Percentiles rank a stretch among this genome's conserved stretches.
Conservation (phyloP, 345 rosid genomes). For the Citrus mangshanensis region DNA sequence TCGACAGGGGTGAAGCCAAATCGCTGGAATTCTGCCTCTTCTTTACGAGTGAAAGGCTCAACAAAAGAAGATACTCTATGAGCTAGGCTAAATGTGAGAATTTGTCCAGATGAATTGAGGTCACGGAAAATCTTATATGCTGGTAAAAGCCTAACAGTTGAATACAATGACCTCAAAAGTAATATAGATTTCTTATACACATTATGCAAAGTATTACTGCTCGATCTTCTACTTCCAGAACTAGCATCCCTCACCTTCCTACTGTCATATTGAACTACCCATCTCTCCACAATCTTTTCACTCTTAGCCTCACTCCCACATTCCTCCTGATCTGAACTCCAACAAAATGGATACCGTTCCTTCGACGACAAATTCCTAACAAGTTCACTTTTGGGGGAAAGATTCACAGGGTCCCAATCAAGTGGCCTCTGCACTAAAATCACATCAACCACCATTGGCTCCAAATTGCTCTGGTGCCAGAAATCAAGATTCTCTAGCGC, state of each 20-base stretch:
- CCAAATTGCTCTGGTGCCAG: conserved; percentile 65
- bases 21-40: conserved; percentile 82
- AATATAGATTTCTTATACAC: conserved; percentile 78
- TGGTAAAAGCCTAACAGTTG: conserved; percentile 82
- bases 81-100: conserved; percentile 52
- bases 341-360: conserved; percentile 39
- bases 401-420: conserved; percentile 45
- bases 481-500: conserved; percentile 78
- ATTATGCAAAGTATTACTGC: conserved; percentile 48
- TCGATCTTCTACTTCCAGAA: conserved; percentile 60
- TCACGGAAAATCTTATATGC: conserved; percentile 81
- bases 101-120: conserved; percentile 70
- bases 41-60: conserved; percentile 80
- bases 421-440: conserved; percentile 57
- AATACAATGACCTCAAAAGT: conserved; percentile 82
- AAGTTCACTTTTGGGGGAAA: conserved; percentile 45
- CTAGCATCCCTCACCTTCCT: conserved; percentile 52
- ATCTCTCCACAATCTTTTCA: conserved; percentile 85
- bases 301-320: conserved; percentile 43
- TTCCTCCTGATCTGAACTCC: conserved; percentile 72
- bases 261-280: conserved; percentile 82
- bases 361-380: conserved; percentile 47
- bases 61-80: conserved; percentile 76
- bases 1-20: conserved; percentile 85
- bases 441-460: conserved; percentile 84